These are phyloP conservation scores for Glycine latifolia DNA, from an alignment of 306 rosid genomes.

Conservation along the genomic window DNA sequence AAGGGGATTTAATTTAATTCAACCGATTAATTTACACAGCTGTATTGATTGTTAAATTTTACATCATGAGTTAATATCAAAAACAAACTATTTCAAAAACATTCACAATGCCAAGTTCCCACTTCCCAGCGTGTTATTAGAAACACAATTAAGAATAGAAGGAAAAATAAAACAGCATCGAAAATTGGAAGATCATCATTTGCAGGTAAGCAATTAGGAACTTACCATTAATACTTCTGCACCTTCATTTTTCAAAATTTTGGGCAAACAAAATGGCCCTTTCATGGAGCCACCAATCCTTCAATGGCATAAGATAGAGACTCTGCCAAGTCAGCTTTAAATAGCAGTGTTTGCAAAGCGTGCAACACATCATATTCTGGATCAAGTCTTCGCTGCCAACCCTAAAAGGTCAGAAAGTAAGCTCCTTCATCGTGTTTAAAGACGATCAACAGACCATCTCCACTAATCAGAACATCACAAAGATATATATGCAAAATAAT, in stretches of 20 bases:
- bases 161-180: background rate
- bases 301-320: constrained; percentile 67
- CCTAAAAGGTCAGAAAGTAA: constrained; percentile 47
- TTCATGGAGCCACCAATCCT: constrained; percentile 69
- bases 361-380: constrained; percentile 74
- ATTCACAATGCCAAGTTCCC: background rate
- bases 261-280: constrained; percentile 23
- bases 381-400: constrained; percentile 89
- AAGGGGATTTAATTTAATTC: no score
- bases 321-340: constrained; percentile 73
- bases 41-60: background rate
- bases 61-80: background rate
- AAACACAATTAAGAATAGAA: background rate
- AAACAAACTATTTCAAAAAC: background rate
- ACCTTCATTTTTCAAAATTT: constrained; percentile 12
- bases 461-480: no score
- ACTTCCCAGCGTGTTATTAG: constrained; percentile 2
- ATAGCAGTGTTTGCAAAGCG: constrained; percentile 64
- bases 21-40: background rate
- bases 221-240: no score
- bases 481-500: no score
- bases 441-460: no score
- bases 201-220: no score
- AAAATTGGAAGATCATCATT: background rate
- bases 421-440: no score